phyloP scores from a whole-genome alignment of 2,329 filamentous ascomycete genomes.

The Elsinoe batatas region DNA sequence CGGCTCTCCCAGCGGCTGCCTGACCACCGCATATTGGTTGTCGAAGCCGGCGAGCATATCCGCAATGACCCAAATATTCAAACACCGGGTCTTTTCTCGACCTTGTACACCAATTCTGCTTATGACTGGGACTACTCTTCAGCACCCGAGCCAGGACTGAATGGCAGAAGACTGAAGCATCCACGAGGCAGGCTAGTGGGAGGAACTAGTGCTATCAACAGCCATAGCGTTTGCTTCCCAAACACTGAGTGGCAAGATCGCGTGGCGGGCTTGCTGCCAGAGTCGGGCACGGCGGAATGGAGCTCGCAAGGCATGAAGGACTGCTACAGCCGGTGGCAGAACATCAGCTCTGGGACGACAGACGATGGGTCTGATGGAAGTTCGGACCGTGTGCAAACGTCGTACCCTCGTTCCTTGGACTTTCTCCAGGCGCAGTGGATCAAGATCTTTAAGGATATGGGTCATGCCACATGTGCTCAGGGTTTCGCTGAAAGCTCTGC shows the following conservation, averaged over 20 bases:
- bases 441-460: slow-evolving; percentile 15
- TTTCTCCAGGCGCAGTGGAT: slow-evolving; percentile 17
- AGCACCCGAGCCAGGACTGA: slow-evolving; percentile 14
- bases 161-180: slow-evolving; percentile 16
- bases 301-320: slow-evolving; percentile 36
- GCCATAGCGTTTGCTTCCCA: slow-evolving; percentile 5
- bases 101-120: slow-evolving; percentile 15
- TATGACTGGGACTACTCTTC: slow-evolving; percentile 20
- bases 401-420: slow-evolving; percentile 24
- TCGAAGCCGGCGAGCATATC: slow-evolving; percentile 58
- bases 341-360: slow-evolving; percentile 26
- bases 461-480: slow-evolving; percentile 12
- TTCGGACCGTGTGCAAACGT: slow-evolving; percentile 36
- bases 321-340: slow-evolving; percentile 22
- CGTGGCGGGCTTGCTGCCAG: slow-evolving; percentile 36
- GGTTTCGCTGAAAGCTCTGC: slow-evolving; percentile 5
- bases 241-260: slow-evolving; percentile 17
- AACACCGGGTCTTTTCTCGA: slow-evolving; percentile 17
- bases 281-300: slow-evolving; percentile 33
- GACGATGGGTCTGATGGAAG: slow-evolving; percentile 31
- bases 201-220: slow-evolving; percentile 32
- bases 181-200: slow-evolving; percentile 30
- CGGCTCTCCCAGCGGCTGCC: slow-evolving; percentile 75
- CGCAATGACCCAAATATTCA: slow-evolving; percentile 18
- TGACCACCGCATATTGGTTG: slow-evolving; percentile 66